Conservation (phyloP, 2,329 filamentous ascomycete species). For the Aureobasidium subglaciale region DNA sequence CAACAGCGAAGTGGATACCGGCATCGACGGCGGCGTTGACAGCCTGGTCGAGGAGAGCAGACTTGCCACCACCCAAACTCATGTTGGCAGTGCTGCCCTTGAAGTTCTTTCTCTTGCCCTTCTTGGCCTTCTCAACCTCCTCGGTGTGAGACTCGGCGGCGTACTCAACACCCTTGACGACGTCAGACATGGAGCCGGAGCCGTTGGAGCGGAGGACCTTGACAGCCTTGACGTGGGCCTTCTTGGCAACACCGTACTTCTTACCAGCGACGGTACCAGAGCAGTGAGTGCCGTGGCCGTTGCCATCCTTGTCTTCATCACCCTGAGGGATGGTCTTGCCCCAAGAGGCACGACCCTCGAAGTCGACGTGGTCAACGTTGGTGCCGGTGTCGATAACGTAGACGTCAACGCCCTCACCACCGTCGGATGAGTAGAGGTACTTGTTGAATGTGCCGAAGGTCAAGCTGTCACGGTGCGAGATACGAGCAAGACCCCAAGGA, state of each 20-base stretch:
- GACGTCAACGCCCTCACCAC: constrained; percentile 95
- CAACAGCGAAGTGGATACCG: constrained; percentile 95
- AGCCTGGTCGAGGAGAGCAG: constrained; percentile 77
- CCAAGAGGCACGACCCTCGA: constrained; percentile 92
- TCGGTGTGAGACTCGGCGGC: constrained; percentile 74
- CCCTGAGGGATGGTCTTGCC: constrained; percentile 87
- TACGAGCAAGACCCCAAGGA: constrained; percentile 97
- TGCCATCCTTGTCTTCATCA: constrained; percentile 86
- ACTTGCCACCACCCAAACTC: constrained; percentile 97
- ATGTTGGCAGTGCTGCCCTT: constrained; percentile 99
- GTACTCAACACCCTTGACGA: constrained; percentile 96
- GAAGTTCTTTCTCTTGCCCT: constrained; percentile 88
- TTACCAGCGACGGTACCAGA: constrained; percentile 95
- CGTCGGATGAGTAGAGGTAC: constrained; percentile 84
- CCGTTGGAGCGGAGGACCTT: constrained; percentile 98
- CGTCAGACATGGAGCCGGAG: constrained; percentile 96
- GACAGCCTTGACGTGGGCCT: constrained; percentile 92
- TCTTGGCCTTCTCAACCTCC: constrained; percentile 71
- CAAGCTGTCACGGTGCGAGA: constrained; percentile 85
- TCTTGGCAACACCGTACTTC: constrained; percentile 99
- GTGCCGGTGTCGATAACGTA: constrained; percentile 98
- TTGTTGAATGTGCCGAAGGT: constrained; percentile 95
- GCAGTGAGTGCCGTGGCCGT: constrained; percentile 98
- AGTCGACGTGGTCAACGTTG: constrained; percentile 90
- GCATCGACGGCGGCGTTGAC: constrained; percentile 89